Percentiles rank a stretch among this genome's conserved stretches.
These are phyloP conservation scores for Hapsidospora chrysogenum DNA, from an alignment of 495 filamentous ascomycete genomes.

Conservation along the genomic window DNA sequence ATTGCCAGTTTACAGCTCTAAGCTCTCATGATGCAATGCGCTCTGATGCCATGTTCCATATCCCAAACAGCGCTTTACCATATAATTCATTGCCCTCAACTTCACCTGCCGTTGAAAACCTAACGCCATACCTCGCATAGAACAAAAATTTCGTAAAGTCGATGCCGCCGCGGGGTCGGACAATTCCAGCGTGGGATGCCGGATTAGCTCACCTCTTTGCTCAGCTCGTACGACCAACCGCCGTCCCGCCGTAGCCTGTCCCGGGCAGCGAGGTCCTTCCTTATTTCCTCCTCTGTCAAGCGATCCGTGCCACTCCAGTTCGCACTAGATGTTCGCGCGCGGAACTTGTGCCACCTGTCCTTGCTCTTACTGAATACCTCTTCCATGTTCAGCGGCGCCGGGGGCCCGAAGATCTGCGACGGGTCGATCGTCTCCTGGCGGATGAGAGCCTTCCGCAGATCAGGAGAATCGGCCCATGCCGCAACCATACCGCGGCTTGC, in stretches of 20 bases:
- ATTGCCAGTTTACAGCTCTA: too few relatives aligned
- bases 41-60: too few relatives aligned
- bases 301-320: constrained; percentile 82
- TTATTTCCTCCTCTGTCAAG: constrained; percentile 77
- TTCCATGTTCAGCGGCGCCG: constrained; percentile 76
- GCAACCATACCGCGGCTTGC: constrained; percentile 40
- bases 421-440: constrained; percentile 73
- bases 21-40: too few relatives aligned
- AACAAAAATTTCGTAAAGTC: too few relatives aligned
- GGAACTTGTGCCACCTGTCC: constrained; percentile 67
- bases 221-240: constrained; percentile 59
- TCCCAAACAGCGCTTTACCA: too few relatives aligned
- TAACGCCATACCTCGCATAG: too few relatives aligned
- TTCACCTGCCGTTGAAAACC: too few relatives aligned
- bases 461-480: constrained; percentile 72
- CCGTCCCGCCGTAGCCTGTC: constrained; percentile 70
- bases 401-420: constrained; percentile 76
- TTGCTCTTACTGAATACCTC: constrained; percentile 80
- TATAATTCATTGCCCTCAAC: too few relatives aligned
- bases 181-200: too few relatives aligned
- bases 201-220: constrained; percentile 22
- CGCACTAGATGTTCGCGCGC: constrained; percentile 76
- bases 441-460: constrained; percentile 48
- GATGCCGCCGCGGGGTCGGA: too few relatives aligned
- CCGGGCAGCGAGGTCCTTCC: constrained; percentile 61